A percentile compares a stretch with the other conserved stretches of the same genome.
phyloP scores from a whole-genome alignment of 1,139 yeast species.

The Kodamaea sp. region DNA sequence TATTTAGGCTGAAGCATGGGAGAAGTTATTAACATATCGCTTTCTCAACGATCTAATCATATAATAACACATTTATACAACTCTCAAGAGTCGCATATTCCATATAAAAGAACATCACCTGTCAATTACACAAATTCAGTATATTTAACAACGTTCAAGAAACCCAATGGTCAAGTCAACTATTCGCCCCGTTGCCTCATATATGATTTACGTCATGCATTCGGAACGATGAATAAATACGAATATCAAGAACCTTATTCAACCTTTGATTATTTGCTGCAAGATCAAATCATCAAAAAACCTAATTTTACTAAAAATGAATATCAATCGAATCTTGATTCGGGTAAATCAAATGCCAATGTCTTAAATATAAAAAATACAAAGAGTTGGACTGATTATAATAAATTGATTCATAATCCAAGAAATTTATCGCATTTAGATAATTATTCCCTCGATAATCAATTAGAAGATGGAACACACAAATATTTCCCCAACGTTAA shows the following conservation, averaged over 20 bases:
- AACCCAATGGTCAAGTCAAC: constrained; percentile 47
- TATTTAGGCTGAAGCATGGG: constrained; percentile 40
- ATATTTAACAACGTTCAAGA: constrained; percentile 31
- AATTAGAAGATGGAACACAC: constrained; percentile 20
- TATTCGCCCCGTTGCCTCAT: constrained; percentile 75
- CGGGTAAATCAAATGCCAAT: constrained; percentile 11
- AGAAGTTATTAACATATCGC: constrained; percentile 67
- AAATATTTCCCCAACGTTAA: constrained; percentile 27
- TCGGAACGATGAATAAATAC: constrained; percentile 54
- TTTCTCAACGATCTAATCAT: constrained; percentile 73
- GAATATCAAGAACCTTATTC: constrained; percentile 40
- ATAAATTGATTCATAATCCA: constrained; percentile 66
- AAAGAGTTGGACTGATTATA: constrained; percentile 78
- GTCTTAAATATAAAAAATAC: constrained; percentile 42
- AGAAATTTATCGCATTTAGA: constrained; percentile 48
- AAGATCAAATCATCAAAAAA: constrained; percentile 8
- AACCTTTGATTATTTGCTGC: constrained; percentile 7
- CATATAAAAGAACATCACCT: constrained; percentile 35
- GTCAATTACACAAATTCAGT: constrained; percentile 30
- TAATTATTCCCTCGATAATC: constrained; percentile 47
- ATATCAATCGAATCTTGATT: constrained; percentile 63
- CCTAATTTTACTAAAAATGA: constrained; percentile 34
- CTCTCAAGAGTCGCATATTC: constrained; percentile 65
- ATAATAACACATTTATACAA: constrained; percentile 76
- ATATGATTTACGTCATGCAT: constrained; percentile 72